A percentile compares a stretch with the other conserved stretches of the same genome.
Conservation (phyloP, 1,139 yeast species). For the Scheffersomyces illinoinensis region DNA sequence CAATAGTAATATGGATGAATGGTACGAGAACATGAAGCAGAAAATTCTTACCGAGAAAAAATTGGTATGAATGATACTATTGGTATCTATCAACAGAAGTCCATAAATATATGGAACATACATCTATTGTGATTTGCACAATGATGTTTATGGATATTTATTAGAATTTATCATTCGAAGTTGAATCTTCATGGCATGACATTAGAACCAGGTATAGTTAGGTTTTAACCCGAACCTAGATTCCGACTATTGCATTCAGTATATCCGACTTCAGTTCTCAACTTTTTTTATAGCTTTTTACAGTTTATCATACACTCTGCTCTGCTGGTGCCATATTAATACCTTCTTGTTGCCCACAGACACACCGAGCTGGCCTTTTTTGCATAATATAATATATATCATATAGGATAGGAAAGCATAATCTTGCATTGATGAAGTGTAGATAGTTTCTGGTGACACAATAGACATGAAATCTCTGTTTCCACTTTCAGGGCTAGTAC, state of each 20-base stretch:
- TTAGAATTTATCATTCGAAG: not conserved
- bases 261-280: not conserved
- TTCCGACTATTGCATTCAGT: not conserved
- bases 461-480: too few species aligned
- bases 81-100: not conserved
- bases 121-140: not conserved
- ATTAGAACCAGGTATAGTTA: not conserved
- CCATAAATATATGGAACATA: not conserved
- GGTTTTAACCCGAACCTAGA: not conserved
- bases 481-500: not conserved
- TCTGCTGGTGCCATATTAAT: not conserved
- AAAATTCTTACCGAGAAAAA: constrained; percentile 50
- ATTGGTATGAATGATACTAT: constrained; percentile 5
- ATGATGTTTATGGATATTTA: not conserved
- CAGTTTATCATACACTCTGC: not conserved
- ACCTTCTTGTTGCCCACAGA: not conserved
- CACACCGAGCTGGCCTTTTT: not conserved
- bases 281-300: not conserved
- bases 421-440: not conserved
- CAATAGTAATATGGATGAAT: constrained; percentile 46
- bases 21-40: constrained; percentile 57
- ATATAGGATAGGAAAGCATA: not conserved
- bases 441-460: not conserved
- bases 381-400: not conserved
- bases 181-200: not conserved